A percentile compares a stretch with the other conserved stretches of the same genome.
Evolutionary conservation across 129 eudicot species (phyloP).

Genomic region (Flaveria linearis): DNA sequence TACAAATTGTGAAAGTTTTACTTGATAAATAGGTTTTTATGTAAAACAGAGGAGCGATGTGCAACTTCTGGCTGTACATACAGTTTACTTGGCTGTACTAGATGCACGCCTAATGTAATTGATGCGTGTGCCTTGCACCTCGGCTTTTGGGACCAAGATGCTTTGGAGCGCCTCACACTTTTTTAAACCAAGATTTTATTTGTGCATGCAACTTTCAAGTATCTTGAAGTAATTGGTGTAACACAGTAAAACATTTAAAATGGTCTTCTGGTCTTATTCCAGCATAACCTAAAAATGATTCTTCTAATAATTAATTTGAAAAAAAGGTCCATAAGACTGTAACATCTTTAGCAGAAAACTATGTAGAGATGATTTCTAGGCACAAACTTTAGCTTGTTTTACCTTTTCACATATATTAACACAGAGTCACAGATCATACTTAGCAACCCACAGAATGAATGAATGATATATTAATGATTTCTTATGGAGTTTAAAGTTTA

Average conservation of each 20-base stretch:
- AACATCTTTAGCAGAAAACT: conserved; percentile 10
- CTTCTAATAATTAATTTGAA: not conserved
- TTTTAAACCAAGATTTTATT: too few relatives aligned
- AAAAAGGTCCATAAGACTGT: not conserved
- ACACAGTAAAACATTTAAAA: not conserved
- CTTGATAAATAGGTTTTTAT: too few relatives aligned
- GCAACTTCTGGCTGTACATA: too few relatives aligned
- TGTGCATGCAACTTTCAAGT: not conserved
- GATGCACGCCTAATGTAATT: too few relatives aligned
- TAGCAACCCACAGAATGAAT: not conserved
- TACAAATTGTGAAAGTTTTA: too few relatives aligned
- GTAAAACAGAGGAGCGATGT: too few relatives aligned
- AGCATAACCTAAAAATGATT: not conserved
- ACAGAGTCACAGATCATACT: not conserved
- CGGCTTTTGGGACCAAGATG: too few relatives aligned
- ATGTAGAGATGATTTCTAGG: not conserved
- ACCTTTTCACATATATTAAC: conserved; percentile 3
- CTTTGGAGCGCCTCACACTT: too few relatives aligned
- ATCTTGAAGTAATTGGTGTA: not conserved
- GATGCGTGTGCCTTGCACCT: too few relatives aligned
- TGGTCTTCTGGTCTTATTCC: not conserved
- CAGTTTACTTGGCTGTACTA: too few relatives aligned
- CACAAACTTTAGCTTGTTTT: conserved; percentile 1
- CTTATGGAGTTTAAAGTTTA: not conserved
- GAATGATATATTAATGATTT: not conserved